Conservation (phyloP, 2,329 filamentous ascomycete species). For the Emergomyces pasteurianus region DNA sequence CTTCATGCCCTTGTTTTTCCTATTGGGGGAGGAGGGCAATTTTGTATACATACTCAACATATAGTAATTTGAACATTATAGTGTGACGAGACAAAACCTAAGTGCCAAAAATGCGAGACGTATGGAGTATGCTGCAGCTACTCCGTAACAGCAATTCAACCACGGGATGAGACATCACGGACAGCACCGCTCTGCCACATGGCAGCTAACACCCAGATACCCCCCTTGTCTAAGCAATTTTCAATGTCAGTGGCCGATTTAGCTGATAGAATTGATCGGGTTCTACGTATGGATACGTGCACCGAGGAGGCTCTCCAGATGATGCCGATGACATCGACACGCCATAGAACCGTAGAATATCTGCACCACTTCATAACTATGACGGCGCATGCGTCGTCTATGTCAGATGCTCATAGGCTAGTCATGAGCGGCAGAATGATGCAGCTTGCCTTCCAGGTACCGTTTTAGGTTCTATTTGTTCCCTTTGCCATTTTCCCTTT, state of each 20-base stretch:
- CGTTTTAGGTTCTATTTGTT: no score
- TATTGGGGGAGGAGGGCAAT: no score
- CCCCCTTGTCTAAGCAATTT: neutral
- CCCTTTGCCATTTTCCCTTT: no score
- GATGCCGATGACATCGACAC: constrained; percentile 1
- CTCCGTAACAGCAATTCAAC: constrained; percentile 3
- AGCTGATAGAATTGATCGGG: constrained; percentile 12
- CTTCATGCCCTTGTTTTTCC: no score
- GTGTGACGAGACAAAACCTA: constrained; percentile 26
- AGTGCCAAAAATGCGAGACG: constrained; percentile 22
- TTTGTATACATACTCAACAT: neutral
- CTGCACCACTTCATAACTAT: constrained; percentile 21
- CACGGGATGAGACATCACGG: neutral
- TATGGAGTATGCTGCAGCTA: constrained; percentile 22
- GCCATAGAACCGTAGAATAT: constrained; percentile 11
- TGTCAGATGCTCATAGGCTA: constrained; percentile 8
- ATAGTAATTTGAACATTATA: constrained; percentile 4
- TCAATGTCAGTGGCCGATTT: constrained; percentile 8
- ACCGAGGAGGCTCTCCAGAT: neutral
- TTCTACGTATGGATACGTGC: constrained; percentile 11
- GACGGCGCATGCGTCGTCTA: constrained; percentile 10
- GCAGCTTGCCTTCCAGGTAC: constrained; percentile 21
- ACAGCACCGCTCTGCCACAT: neutral
- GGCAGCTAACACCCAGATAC: neutral
- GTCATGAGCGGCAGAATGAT: constrained; percentile 18